Evolutionary conservation across 164 flowering plant species (phyloP).

Genomic region (Santalum album): DNA sequence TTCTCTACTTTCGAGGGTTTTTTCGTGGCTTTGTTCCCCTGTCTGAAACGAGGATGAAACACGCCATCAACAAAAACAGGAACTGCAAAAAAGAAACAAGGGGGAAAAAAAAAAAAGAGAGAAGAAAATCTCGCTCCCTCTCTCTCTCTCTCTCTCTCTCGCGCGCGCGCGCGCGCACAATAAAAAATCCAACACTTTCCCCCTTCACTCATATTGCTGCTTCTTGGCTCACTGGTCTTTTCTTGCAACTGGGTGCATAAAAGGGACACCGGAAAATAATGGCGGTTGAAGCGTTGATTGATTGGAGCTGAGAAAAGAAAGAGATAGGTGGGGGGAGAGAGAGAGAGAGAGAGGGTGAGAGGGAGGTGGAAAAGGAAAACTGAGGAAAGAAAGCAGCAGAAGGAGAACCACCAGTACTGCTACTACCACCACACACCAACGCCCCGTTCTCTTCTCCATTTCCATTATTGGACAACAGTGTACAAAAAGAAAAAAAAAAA

Average conservation of each 20-base stretch:
- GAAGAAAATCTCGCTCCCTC: conserved; percentile 3
- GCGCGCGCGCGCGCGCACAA: no score
- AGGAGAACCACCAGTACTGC: no score
- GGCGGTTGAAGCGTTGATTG: conserved; percentile 30
- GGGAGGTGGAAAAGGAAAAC: neutral
- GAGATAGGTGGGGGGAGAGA: neutral
- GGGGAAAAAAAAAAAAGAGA: no score
- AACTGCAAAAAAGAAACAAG: no score
- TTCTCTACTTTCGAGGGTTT: neutral
- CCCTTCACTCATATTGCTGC: conserved; percentile 1
- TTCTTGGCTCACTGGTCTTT: neutral
- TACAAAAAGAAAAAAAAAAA: neutral
- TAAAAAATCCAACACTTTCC: conserved; percentile 4
- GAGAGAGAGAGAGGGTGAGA: no score
- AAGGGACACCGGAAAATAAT: conserved; percentile 16
- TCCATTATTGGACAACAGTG: conserved; percentile 7
- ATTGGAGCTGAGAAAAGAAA: conserved; percentile 14
- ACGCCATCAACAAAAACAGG: neutral
- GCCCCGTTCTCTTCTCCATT: no score
- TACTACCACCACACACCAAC: neutral
- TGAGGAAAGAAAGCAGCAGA: neutral
- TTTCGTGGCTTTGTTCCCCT: neutral
- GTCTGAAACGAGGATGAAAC: conserved; percentile 3
- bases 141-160: no score
- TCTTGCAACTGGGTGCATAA: conserved; percentile 10